Evolutionary conservation across 2,329 filamentous ascomycete genomes (phyloP).

Genomic region (Colletotrichum sp.): DNA sequence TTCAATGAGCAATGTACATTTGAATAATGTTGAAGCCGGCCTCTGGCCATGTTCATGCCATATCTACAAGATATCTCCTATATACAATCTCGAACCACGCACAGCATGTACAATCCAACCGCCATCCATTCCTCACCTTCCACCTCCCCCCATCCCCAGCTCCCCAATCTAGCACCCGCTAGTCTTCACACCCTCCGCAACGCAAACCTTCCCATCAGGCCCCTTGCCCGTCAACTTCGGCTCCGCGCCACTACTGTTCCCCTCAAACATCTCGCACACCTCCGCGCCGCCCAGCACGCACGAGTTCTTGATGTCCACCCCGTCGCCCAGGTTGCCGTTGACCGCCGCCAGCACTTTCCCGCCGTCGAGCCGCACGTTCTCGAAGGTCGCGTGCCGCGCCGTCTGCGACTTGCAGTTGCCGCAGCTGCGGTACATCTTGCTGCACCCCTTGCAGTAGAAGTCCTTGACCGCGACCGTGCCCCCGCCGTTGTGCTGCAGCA

Average conservation of each 20-base stretch:
- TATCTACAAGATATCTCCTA: not conserved
- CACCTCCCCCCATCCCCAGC: not conserved
- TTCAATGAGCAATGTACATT: too few relatives aligned
- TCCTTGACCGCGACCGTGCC: slow-evolving; percentile 34
- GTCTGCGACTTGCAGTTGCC: slow-evolving; percentile 49
- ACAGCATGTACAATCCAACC: not conserved
- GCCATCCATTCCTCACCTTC: too few relatives aligned
- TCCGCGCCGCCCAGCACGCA: slow-evolving; percentile 22
- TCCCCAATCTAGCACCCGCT: not conserved
- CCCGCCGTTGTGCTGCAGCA: slow-evolving; percentile 20
- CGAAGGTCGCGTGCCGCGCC: slow-evolving; percentile 46
- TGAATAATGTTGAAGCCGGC: not conserved
- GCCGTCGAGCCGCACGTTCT: slow-evolving; percentile 45
- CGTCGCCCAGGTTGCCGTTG: slow-evolving; percentile 40
- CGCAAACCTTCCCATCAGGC: slow-evolving; percentile 17
- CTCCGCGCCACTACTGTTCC: slow-evolving; percentile 6
- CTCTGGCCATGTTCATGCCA: not conserved
- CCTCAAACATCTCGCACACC: slow-evolving; percentile 15
- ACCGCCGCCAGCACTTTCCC: slow-evolving; percentile 44
- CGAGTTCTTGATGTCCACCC: slow-evolving; percentile 15
- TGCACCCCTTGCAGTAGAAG: slow-evolving; percentile 47
- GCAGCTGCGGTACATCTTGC: slow-evolving; percentile 52
- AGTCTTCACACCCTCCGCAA: slow-evolving; percentile 8
- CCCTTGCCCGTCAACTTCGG: slow-evolving; percentile 10
- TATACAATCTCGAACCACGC: not conserved